Percentiles rank a stretch among this genome's conserved stretches.
Evolutionary conservation across 768 basidiomycete species (phyloP).

Genomic region (Termitomyces sp.): DNA sequence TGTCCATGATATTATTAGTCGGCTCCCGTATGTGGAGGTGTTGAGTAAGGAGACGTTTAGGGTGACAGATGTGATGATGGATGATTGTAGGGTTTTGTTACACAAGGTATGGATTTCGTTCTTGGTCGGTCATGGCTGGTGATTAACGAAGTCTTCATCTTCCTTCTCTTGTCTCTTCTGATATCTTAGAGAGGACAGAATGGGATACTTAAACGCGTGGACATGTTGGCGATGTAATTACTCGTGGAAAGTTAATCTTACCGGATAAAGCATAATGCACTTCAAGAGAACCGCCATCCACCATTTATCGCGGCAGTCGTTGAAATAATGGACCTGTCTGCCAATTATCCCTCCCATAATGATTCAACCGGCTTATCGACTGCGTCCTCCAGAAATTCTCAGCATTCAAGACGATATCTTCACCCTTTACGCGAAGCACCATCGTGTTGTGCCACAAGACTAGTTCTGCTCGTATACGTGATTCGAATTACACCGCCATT

Average conservation of each 20-base stretch:
- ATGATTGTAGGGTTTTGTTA: conserved; percentile 42
- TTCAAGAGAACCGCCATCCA: background rate
- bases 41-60: conserved; percentile 41
- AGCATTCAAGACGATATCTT: background rate
- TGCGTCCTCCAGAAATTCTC: background rate
- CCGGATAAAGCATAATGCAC: background rate
- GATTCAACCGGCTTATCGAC: background rate
- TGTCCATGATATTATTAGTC: conserved; percentile 38
- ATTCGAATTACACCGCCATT: background rate
- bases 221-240: conserved; percentile 38
- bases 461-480: background rate
- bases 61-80: conserved; percentile 55
- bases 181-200: conserved; percentile 26
- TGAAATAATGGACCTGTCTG: background rate
- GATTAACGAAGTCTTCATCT: background rate
- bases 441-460: background rate
- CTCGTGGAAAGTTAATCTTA: background rate
- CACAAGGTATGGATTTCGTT: conserved; percentile 32
- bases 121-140: background rate
- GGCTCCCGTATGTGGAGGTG: conserved; percentile 45
- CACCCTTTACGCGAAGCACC: background rate
- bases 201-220: conserved; percentile 33
- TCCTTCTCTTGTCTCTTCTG: background rate
- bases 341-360: background rate
- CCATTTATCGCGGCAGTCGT: background rate